Base-by-base conservation (phyloP, 305 asterid species). In the Nicotiana rustica region DNA sequence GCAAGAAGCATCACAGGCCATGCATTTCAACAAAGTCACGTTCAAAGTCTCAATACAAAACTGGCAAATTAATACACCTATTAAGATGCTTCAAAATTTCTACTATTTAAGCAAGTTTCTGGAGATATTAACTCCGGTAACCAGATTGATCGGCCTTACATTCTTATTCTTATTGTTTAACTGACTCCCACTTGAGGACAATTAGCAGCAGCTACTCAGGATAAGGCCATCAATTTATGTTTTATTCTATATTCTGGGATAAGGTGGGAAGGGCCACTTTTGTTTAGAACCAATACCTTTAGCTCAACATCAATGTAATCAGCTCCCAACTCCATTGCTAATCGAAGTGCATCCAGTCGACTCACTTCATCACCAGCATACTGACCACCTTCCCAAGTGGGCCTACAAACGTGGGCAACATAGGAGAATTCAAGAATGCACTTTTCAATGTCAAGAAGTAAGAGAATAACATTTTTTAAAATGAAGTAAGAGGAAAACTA, bases 271-370 rank as follows among this genome's bases (percentile, higher is more conserved):
- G 79, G 78, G 41, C 25, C 44, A 73, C 25, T 71, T 1, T 73
- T 49, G 78, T 0, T 10, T 71, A 59, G 13, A 71, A 44, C 7
- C n/a, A 57, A 57, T 73, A 96, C 99, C 97, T 92, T 89, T 83
- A 96, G 98, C 89, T 96, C 99, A 82, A 96, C 92, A 84, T 96
- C 99, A 82, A 96, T 91, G 90, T 94, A 95, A 86, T 94, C 97
- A 85, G 99, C 99, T 89, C 98, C 99, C 91, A 92, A 86, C 85
- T 93, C 96, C 97, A 96, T 94, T 83, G 98, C 98, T 61, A 92
- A 87, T 68, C 55, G 95, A 86, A 96, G 98, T 41, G 89, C 97
- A 21, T 82, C 84, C 64, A 90, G 83, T 77, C 97, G 96, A 81
- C 85, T 85, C 61, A 77, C 88, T 83, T 96, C 99, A 83, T 92